Base-by-base conservation (phyloP, 352 stramenopile genomes). In the Thalassiosira hispida region DNA sequence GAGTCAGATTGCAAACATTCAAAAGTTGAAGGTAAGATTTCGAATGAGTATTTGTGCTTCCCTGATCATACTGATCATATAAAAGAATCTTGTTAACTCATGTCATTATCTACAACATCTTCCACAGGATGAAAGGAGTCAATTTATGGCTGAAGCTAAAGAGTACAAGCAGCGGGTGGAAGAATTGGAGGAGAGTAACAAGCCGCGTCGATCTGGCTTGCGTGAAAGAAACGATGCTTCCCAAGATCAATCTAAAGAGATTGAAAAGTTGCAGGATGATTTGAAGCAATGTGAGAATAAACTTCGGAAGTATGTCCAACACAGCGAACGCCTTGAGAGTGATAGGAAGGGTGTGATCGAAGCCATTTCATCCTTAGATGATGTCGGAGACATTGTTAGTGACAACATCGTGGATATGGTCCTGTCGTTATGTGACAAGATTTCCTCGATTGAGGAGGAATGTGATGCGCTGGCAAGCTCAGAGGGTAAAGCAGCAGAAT, bases 221-320 rank as follows among this genome's bases (percentile, higher is more conserved):
- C 23, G 71, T 31, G 56, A 83, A 71, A 68, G 70, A 70, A 46
- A 49, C 9, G 52, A 61, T 55, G 35, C 40, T 12, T 44, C 29
- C 3, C 1, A 64, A 0, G 65, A 83, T 49, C 53, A 86, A 62
- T 66, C 67, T 25, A 35, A 81, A 25, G 80, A 91, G 52, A 69
- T 91, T 55, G 75, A 56, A 38, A 73, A 78, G 44, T 66, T 92
- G 14, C 67, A 84, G 59, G 81, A 90, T 70, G 73, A 86, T 31
- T 87, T 92, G 2, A 70, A 87, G 72, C 80, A 87, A 25, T 79
- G 92, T 18, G 87, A 93, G 25, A 85, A 73, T 3, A 93, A 93
- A 70, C 56, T 94, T 29, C 60, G 77, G 18, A 94, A 94, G 56
- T 93, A 92, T 74, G 72, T 84, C 16, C 40, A 85, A 8, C 81